Evolutionary conservation across 805 yeast genomes (phyloP).

Genomic region (Suhomyces pyralidae): DNA sequence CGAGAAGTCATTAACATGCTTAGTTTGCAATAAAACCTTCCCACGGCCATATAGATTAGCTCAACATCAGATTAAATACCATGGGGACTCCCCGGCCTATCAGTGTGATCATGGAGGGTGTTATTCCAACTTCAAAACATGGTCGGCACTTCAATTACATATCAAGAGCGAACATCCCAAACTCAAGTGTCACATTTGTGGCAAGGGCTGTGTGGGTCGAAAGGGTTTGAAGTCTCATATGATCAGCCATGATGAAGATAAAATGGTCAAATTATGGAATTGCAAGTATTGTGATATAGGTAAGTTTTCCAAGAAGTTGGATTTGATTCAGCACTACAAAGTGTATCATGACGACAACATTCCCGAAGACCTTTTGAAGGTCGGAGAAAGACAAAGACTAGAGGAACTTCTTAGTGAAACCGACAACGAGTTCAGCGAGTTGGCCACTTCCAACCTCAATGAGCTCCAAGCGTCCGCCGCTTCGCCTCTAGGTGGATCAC

Average conservation of each 20-base stretch:
- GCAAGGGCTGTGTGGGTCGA: slow-evolving; percentile 69
- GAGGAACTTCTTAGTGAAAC: slow-evolving; percentile 18
- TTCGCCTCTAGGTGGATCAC: not conserved
- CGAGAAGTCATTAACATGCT: slow-evolving; percentile 51
- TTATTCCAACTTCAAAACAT: slow-evolving; percentile 55
- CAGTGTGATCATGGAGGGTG: slow-evolving; percentile 67
- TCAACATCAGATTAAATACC: slow-evolving; percentile 65
- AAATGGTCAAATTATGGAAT: slow-evolving; percentile 59
- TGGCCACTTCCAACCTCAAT: slow-evolving; percentile 5
- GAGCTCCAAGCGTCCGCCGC: not conserved
- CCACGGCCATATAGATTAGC: slow-evolving; percentile 62
- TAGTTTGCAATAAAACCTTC: slow-evolving; percentile 62
- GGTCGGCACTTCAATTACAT: slow-evolving; percentile 74
- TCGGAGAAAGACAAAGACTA: slow-evolving; percentile 19
- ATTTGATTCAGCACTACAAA: slow-evolving; percentile 55
- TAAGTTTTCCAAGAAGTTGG: slow-evolving; percentile 55
- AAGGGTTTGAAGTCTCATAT: slow-evolving; percentile 70
- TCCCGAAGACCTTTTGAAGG: slow-evolving; percentile 30
- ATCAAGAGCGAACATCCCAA: slow-evolving; percentile 71
- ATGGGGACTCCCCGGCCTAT: slow-evolving; percentile 52
- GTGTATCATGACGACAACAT: slow-evolving; percentile 42
- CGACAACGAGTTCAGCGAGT: slow-evolving; percentile 6
- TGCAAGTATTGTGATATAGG: slow-evolving; percentile 53
- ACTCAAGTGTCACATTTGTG: slow-evolving; percentile 60
- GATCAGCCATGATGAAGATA: slow-evolving; percentile 56